Evolutionary conservation across 805 yeast species (phyloP), one percentile per base, ranked within the genome.

Genomic region (Candida mattraensis): DNA sequence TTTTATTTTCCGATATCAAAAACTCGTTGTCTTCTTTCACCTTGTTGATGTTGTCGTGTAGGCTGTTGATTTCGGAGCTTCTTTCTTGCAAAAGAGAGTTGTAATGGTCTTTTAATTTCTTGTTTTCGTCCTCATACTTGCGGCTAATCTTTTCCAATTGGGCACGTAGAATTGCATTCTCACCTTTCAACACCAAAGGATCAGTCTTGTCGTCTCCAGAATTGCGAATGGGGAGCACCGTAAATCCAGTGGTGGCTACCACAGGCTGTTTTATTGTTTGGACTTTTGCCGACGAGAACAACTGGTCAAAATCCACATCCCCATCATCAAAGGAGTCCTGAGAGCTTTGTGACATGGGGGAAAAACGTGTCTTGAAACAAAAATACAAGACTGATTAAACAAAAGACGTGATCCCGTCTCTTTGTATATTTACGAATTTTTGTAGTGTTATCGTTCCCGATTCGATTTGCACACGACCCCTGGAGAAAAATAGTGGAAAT

Each of bases 111-210:
- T 66, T 67, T 34, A 77, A 39, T 10, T 63, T 58, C 11, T 57
- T 62, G 18, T 70, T 49, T 39, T 71, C 73, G 1, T 58, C 48
- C 5, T 53, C 54, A 14, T 59, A 56, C 5, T 57, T 59, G 17
- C 52, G 53, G 33, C 72, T 74, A 3, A 74, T 42, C 26, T 72
- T 69, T 14, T 70, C 61, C 14, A 84, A 61, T 48, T 80, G 86
- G 7, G 81, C 76, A 36, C 94, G 66, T 12, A 89, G 65, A 22
- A 88, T 80, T 10, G 93, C 80, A 23, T 85, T 79, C 52, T 89
- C 96, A 3, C 97, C 97, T 37, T 74, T 70, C 9, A 81, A 58
- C n/a, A 18, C 33, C 13, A 40, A 10, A 8, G 42, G 42, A 23
- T 47, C 45, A 2, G 38, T 30, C 12, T 16, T 24, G 11, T 29